Percentiles rank a stretch among this genome's conserved stretches.
Evolutionary conservation across 306 rosid genomes (phyloP).

Genomic region (Oemleria cerasiformis): DNA sequence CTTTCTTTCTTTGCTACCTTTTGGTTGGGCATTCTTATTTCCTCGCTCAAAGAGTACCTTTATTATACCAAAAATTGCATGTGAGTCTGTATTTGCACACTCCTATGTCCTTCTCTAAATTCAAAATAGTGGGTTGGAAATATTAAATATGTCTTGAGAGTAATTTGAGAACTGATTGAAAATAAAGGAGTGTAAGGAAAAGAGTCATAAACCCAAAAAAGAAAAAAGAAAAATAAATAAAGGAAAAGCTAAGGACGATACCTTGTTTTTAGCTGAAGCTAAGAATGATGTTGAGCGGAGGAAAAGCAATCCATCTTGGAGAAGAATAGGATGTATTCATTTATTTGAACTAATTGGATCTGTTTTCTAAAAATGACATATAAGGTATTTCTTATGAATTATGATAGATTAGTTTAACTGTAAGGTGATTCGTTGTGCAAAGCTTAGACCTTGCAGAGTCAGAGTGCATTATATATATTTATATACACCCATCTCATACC

Average conservation of each 20-base stretch:
- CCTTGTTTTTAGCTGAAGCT: neutral
- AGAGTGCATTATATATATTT: too few species aligned
- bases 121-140: neutral
- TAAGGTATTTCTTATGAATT: neutral
- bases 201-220: too few species aligned
- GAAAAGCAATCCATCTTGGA: neutral
- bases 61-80: slow-evolving; percentile 7
- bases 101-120: neutral
- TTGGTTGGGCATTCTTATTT: slow-evolving; percentile 6
- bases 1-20: neutral
- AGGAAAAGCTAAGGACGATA: neutral
- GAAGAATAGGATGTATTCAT: slow-evolving; percentile 1
- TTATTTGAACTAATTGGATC: neutral
- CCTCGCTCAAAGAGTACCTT: neutral
- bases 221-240: neutral
- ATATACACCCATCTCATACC: neutral
- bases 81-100: slow-evolving; percentile 2
- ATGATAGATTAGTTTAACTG: neutral
- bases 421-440: neutral
- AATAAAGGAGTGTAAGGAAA: neutral
- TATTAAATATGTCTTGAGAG: neutral
- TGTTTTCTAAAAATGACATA: neutral
- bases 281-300: neutral
- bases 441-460: neutral
- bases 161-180: neutral